These are phyloP conservation scores for Candida taoyuanica DNA, from an alignment of 805 yeast species.

Conservation along the genomic window DNA sequence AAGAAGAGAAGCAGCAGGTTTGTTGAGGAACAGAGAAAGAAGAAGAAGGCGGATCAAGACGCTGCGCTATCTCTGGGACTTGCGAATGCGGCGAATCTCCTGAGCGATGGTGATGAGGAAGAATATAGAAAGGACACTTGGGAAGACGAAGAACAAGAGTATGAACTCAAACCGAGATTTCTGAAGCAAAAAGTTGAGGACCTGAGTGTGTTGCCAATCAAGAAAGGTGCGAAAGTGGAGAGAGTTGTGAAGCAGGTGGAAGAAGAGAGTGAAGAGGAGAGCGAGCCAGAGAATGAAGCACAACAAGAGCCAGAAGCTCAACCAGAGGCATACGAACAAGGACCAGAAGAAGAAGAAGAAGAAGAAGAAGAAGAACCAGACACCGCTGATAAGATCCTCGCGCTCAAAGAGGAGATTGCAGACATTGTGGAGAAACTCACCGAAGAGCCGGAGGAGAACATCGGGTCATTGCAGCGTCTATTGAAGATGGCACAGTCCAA, in stretches of 20 bases:
- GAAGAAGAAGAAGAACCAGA: slow-evolving; percentile 34
- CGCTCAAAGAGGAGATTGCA: slow-evolving; percentile 80
- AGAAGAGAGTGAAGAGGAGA: slow-evolving; percentile 20
- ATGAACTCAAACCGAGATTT: slow-evolving; percentile 68
- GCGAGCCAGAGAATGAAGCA: slow-evolving; percentile 26
- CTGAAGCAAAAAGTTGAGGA: slow-evolving; percentile 40
- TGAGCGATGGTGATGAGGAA: slow-evolving; percentile 4
- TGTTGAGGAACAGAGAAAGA: slow-evolving; percentile 29
- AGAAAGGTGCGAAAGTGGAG: slow-evolving; percentile 68
- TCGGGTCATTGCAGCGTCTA: slow-evolving; percentile 57
- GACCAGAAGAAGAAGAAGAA: slow-evolving; percentile 10
- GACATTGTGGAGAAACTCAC: slow-evolving; percentile 68
- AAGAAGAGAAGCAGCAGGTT: slow-evolving; percentile 35
- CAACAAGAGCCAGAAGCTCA: slow-evolving; percentile 26
- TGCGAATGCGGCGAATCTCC: slow-evolving; percentile 18
- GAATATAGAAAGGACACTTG: slow-evolving; percentile 27
- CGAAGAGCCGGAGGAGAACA: slow-evolving; percentile 88
- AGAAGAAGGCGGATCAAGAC: slow-evolving; percentile 23
- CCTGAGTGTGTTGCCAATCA: slow-evolving; percentile 78
- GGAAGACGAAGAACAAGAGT: slow-evolving; percentile 77
- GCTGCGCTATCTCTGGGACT: slow-evolving; percentile 22
- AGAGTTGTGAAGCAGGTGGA: slow-evolving; percentile 45
- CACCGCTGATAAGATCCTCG: slow-evolving; percentile 49
- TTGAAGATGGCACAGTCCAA: slow-evolving; percentile 66
- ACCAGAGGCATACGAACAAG: slow-evolving; percentile 28